A percentile compares a stretch with the other conserved stretches of the same genome.
phyloP scores from a whole-genome alignment of 495 filamentous ascomycete species.

The Staphylotrichum longicolle region DNA sequence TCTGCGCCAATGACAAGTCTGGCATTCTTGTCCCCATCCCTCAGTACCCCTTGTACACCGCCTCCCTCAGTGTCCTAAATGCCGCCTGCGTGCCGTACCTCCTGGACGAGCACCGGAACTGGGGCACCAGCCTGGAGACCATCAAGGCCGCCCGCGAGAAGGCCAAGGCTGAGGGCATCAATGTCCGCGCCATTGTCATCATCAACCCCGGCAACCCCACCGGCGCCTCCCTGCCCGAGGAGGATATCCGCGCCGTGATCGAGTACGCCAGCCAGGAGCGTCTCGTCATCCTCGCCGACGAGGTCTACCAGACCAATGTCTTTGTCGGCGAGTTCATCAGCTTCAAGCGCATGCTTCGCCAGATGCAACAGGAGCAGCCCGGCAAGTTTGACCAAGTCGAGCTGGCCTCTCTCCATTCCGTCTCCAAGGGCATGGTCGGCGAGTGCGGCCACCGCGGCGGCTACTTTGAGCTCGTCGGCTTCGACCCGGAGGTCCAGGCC shows the following conservation, averaged over 20 bases:
- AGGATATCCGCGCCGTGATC: slow-evolving; percentile 77
- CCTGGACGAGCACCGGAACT: slow-evolving; percentile 78
- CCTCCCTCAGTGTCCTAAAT: slow-evolving; percentile 81
- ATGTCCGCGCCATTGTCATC: slow-evolving; percentile 88
- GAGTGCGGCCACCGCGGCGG: slow-evolving; percentile 97
- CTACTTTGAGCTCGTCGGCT: slow-evolving; percentile 91
- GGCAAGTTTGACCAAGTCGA: slow-evolving; percentile 80
- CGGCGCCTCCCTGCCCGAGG: slow-evolving; percentile 73
- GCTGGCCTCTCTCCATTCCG: slow-evolving; percentile 79
- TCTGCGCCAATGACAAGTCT: slow-evolving; percentile 73
- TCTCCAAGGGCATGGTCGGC: slow-evolving; percentile 96
- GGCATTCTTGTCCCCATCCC: slow-evolving; percentile 94
- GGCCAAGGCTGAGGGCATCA: slow-evolving; percentile 70
- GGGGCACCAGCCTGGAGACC: slow-evolving; percentile 79
- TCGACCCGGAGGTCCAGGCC: slow-evolving; percentile 78
- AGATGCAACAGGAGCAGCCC: slow-evolving; percentile 71
- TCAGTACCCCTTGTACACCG: slow-evolving; percentile 97
- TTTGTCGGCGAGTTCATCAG: slow-evolving; percentile 89
- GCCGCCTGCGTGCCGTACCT: slow-evolving; percentile 88
- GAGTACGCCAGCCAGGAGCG: slow-evolving; percentile 81
- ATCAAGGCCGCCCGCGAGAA: slow-evolving; percentile 68
- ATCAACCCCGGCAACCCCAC: slow-evolving; percentile 99
- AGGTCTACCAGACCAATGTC: slow-evolving; percentile 99
- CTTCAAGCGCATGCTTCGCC: slow-evolving; percentile 87
- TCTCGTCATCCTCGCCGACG: slow-evolving; percentile 88